These are phyloP conservation scores for Ganoderma sp. DNA, from an alignment of 1,284 basidiomycete genomes.

Conservation along the genomic window DNA sequence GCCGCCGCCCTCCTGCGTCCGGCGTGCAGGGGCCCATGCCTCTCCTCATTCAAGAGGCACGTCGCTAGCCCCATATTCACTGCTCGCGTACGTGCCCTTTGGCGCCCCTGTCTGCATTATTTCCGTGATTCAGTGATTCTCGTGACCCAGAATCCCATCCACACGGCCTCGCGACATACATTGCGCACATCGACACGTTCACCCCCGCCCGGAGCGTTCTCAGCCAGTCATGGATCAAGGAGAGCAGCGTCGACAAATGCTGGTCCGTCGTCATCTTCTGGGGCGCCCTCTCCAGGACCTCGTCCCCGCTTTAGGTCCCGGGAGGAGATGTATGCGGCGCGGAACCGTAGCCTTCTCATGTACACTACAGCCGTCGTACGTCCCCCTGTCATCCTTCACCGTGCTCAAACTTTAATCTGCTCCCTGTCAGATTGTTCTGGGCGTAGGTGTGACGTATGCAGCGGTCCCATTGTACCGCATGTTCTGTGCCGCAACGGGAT, in stretches of 20 bases:
- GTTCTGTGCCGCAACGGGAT: conserved; percentile 98
- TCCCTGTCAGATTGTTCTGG: conserved; percentile 70
- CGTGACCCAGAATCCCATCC: conserved; percentile 17
- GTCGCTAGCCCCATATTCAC: background rate
- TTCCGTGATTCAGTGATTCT: background rate
- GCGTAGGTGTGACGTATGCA: conserved; percentile 89
- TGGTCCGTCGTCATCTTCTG: conserved; percentile 17
- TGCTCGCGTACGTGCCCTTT: conserved; percentile 18
- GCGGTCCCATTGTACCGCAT: conserved; percentile 97
- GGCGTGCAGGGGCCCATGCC: conserved; percentile 18
- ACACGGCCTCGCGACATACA: conserved; percentile 15
- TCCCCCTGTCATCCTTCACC: conserved; percentile 17
- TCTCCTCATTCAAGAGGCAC: conserved; percentile 13
- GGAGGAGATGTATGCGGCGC: conserved; percentile 49
- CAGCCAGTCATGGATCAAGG: conserved; percentile 17
- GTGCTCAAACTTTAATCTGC: background rate
- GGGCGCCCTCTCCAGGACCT: conserved; percentile 25
- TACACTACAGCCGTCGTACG: conserved; percentile 80
- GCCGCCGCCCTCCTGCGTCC: conserved; percentile 29
- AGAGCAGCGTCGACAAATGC: conserved; percentile 28
- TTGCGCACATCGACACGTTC: conserved; percentile 8
- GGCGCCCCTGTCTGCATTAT: background rate
- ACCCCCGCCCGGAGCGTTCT: background rate
- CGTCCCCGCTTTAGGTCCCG: conserved; percentile 33
- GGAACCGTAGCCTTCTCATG: conserved; percentile 78